phyloP scores from a whole-genome alignment of 2,329 filamentous ascomycete species.

The Diaporthe ilicicola region DNA sequence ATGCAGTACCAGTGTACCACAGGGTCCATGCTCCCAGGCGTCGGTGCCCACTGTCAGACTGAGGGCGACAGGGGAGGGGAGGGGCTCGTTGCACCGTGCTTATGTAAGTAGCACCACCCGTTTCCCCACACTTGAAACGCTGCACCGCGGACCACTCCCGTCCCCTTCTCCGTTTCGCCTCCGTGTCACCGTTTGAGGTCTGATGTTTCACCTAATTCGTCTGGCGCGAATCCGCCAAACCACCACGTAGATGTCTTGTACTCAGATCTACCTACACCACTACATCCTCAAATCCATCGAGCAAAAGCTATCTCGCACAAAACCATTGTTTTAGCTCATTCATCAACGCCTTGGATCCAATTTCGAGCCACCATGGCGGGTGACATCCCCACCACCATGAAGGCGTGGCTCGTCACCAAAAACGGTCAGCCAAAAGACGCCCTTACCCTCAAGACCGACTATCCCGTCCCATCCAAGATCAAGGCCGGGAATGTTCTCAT shows the following conservation, averaged over 20 bases:
- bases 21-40: no score
- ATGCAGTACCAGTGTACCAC: no score
- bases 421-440: slow-evolving; percentile 39
- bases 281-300: not conserved
- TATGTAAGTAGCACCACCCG: no score
- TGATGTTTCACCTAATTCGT: not conserved
- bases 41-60: no score
- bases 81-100: no score
- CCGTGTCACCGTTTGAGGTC: not conserved
- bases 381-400: slow-evolving; percentile 39
- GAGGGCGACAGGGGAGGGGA: no score
- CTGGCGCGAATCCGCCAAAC: not conserved
- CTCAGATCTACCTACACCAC: not conserved
- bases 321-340: not conserved
- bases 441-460: slow-evolving; percentile 38
- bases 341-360: no score
- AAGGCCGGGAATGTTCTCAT: slow-evolving; percentile 41
- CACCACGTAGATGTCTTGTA: not conserved
- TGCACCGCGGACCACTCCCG: not conserved
- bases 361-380: slow-evolving; percentile 14
- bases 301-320: not conserved
- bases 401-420: slow-evolving; percentile 40
- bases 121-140: not conserved
- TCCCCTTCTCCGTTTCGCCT: not conserved
- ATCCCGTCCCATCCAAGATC: slow-evolving; percentile 33